Evolutionary conservation across 2,329 filamentous ascomycete species (phyloP), one percentile per base, ranked within the genome.

Genomic region (Curvularia spicifera): DNA sequence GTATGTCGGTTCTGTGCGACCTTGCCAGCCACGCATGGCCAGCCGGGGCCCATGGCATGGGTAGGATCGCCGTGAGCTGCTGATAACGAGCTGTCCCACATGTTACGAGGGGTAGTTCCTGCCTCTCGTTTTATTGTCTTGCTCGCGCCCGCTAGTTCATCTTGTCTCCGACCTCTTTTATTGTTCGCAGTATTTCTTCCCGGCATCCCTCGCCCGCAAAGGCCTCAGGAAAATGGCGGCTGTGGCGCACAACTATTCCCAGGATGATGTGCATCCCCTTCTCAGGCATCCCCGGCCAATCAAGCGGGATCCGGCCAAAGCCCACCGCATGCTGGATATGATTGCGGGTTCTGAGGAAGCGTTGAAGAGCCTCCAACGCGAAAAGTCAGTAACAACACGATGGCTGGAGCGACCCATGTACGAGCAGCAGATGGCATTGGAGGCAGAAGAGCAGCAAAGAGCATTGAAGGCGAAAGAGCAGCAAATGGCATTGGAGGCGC

Each of bases 351-450:
- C 66, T 33, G 67, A 67, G 50, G 68, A 67, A 44, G 61, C 57
- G 13, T 45, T 57, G 18, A 59, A 50, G 45, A 53, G 40, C 42
- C 49, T 71, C 18, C 60, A 66, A 49, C 64, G 68, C 15, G 67
- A 69, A 52, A 68, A 63, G 31, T 71, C 68, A 3, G 49, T 65
- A 35, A 71, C 68, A 20, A 71, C 68, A 59, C 63, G 62, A 71
- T 71, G 68, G 68, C 45, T 71, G 26, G 68, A 71, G 59, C 63
- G 64, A 18, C 68, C 68, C 29, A 61, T 69, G 57, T 68, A 71
- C 40, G 62, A 63, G 35, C 62, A 67, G 37, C 60, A 64, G 46
- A 61, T 62, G 26, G 56, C 60, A 46, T 66, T 66, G 29, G 50
- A 66, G 29, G 49, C 61, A 37, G 63, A 66, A 55, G 56, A 63